Conservation (phyloP, 2,329 filamentous ascomycete species). For the Bipolaris gigantea region DNA sequence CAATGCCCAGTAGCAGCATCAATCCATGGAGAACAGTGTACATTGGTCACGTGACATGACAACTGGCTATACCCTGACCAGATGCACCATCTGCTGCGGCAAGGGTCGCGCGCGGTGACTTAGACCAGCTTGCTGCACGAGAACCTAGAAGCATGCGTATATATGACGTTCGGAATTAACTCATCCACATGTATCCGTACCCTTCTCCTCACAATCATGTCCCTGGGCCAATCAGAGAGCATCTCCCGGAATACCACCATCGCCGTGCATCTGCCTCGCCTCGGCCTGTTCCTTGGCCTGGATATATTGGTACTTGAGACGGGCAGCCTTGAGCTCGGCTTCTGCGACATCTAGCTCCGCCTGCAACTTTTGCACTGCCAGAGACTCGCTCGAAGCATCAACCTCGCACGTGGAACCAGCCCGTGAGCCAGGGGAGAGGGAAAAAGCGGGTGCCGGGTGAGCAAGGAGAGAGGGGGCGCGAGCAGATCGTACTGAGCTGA, state of each 20-base stretch:
- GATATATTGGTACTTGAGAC: constrained; percentile 26
- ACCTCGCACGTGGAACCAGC: constrained; percentile 5
- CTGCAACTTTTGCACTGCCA: constrained; percentile 31
- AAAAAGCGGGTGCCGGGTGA: constrained; percentile 12
- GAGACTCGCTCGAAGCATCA: constrained; percentile 18
- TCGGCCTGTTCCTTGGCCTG: constrained; percentile 25
- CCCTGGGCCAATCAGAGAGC: constrained; percentile 4
- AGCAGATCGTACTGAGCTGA: constrained; percentile 3
- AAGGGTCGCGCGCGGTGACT: too few species aligned
- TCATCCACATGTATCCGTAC: neutral
- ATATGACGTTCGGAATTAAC: neutral
- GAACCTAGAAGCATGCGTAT: too few species aligned
- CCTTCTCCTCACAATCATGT: neutral
- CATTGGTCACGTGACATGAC: too few species aligned
- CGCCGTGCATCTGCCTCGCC: constrained; percentile 3
- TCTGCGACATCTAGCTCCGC: constrained; percentile 38
- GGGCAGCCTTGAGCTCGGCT: constrained; percentile 34
- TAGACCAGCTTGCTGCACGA: too few species aligned
- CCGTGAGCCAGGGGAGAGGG: constrained; percentile 12
- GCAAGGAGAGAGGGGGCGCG: constrained; percentile 1
- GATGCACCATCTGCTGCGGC: too few species aligned
- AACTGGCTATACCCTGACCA: too few species aligned
- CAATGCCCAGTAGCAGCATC: too few species aligned
- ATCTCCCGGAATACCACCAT: neutral
- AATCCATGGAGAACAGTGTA: too few species aligned